phyloP scores from a whole-genome alignment of 2,329 filamentous ascomycete genomes.

The Apiospora rasikravindrae region DNA sequence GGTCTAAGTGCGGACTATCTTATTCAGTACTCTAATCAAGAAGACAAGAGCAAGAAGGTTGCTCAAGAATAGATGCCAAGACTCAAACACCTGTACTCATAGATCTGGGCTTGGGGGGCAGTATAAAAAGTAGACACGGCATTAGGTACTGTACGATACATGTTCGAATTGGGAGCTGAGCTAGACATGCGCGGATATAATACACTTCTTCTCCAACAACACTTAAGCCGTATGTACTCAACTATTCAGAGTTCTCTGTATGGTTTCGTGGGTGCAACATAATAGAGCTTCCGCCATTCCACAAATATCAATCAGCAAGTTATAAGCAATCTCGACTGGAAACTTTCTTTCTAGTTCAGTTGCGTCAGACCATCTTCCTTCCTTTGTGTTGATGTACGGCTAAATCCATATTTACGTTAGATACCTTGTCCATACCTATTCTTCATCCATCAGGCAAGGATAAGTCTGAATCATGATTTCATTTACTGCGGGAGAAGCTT shows the following conservation, averaged over 20 bases:
- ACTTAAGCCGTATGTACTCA: neutral
- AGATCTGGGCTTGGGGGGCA: too few relatives aligned
- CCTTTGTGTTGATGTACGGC: too few relatives aligned
- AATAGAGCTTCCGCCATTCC: too few relatives aligned
- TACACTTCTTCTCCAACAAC: neutral
- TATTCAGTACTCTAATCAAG: slow-evolving; percentile 48
- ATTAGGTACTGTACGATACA: neutral
- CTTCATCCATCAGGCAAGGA: neutral
- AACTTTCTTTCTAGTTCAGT: neutral
- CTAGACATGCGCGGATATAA: neutral
- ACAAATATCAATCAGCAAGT: neutral
- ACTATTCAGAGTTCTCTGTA: too few relatives aligned
- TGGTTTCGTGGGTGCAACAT: neutral
- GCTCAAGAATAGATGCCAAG: neutral
- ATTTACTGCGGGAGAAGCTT: neutral
- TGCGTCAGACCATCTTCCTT: neutral
- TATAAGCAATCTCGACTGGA: neutral
- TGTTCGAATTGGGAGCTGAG: neutral
- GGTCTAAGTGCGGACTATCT: slow-evolving; percentile 66
- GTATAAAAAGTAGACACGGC: neutral
- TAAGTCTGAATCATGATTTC: neutral
- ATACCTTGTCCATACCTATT: too few relatives aligned
- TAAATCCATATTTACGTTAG: too few relatives aligned
- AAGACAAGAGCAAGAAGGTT: neutral
- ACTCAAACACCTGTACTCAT: neutral